These are phyloP conservation scores for Scenedesmus sp. DNA, from an alignment of 163 green algal genomes.

Conservation along the genomic window DNA sequence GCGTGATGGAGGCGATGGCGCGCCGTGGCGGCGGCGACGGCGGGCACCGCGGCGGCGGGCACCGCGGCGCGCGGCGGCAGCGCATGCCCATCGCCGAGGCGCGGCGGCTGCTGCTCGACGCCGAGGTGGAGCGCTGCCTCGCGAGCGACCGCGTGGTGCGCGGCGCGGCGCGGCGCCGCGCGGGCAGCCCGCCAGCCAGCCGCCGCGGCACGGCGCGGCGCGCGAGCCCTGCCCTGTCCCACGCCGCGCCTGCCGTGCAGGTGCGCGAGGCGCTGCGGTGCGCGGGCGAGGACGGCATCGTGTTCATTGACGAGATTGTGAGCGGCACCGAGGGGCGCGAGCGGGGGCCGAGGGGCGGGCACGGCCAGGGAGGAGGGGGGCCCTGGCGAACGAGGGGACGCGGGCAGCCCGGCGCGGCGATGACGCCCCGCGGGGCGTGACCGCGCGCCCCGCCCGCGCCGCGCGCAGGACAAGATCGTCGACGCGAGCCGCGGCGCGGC, in stretches of 20 bases:
- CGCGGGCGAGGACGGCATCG: slow-evolving; percentile 89
- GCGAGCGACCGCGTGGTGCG: slow-evolving; percentile 60
- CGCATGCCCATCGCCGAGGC: slow-evolving; percentile 69
- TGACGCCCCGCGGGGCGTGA: no score
- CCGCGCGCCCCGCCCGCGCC: no score
- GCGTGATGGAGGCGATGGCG: slow-evolving; percentile 15
- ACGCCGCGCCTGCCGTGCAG: no score
- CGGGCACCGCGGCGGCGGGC: neutral
- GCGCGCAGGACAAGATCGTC: slow-evolving; percentile 98
- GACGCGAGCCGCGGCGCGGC: slow-evolving; percentile 52
- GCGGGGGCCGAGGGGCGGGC: no score
- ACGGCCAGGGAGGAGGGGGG: no score
- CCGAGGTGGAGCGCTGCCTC: slow-evolving; percentile 80
- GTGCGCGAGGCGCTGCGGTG: slow-evolving; percentile 77
- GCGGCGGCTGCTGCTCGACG: slow-evolving; percentile 81
- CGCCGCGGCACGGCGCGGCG: no score
- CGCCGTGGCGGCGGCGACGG: neutral
- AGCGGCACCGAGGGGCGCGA: no score
- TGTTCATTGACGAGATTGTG: slow-evolving; percentile 99
- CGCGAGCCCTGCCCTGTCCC: no score
- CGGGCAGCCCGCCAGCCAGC: no score
- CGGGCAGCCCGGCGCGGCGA: no score
- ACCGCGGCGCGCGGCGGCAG: neutral
- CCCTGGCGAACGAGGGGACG: no score
- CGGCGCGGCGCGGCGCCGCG: no score